Percentiles rank a stretch among this genome's conserved stretches.
These are phyloP conservation scores for Epichloe hybrida DNA, from an alignment of 2,329 filamentous ascomycete species.

Conservation along the genomic window DNA sequence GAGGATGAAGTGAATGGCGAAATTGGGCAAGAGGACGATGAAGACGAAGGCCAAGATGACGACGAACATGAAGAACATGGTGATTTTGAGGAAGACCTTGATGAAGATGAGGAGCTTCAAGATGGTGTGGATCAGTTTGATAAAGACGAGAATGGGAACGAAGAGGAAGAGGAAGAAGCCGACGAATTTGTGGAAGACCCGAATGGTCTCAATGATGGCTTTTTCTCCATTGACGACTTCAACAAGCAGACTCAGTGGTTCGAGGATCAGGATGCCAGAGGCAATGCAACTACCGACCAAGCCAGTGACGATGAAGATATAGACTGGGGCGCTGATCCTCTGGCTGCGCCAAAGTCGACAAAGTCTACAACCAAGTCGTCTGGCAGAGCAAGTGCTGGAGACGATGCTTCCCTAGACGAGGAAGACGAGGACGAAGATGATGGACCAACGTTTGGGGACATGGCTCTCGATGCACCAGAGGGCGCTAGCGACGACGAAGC, in stretches of 20 bases:
- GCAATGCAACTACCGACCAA: conserved; percentile 59
- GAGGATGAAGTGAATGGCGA: conserved; percentile 16
- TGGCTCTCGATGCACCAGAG: conserved; percentile 58
- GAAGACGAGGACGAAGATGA: conserved; percentile 49
- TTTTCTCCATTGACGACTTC: conserved; percentile 96
- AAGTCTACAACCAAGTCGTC: conserved; percentile 15
- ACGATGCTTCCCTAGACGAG: conserved; percentile 1
- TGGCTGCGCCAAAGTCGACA: conserved; percentile 27
- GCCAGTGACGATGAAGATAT: conserved; percentile 76
- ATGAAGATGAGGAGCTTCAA: conserved; percentile 19
- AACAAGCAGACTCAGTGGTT: conserved; percentile 86
- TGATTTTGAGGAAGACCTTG: conserved; percentile 9
- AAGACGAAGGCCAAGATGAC: conserved; percentile 12
- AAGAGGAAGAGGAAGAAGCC: conserved; percentile 23
- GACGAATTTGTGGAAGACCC: conserved; percentile 44
- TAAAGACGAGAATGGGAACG: conserved; percentile 19
- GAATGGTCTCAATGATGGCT: conserved; percentile 86
- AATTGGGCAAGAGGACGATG: not conserved
- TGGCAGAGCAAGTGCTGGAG: conserved; percentile 17
- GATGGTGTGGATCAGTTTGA: conserved; percentile 22
- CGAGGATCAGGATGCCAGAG: conserved; percentile 70
- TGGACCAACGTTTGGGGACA: conserved; percentile 73
- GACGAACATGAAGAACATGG: conserved; percentile 21
- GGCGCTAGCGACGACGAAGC: conserved; percentile 54
- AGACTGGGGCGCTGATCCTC: conserved; percentile 74